Base-by-base conservation (phyloP, 352 stramenopile species). In the Phytopythium kandeliae region DNA sequence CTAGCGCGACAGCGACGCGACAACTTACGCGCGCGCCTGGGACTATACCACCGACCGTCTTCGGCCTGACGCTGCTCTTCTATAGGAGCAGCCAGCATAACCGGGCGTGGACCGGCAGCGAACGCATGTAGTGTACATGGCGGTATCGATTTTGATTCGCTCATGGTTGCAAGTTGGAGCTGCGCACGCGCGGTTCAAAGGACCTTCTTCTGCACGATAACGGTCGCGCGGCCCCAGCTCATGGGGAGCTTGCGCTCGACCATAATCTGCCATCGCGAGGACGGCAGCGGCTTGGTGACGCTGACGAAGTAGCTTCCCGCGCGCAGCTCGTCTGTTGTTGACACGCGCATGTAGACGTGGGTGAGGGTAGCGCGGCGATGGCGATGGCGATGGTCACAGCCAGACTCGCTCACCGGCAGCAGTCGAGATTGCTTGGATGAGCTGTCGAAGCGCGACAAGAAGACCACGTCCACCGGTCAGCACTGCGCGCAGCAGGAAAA, bases 181-280 rank as follows among this genome's bases (percentile, higher is more conserved):
- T 2, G 31, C 4, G 7, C 4, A 16, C 31, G 31, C 11, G 31
- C 31, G 4, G 31, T 35, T 55, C 57, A 86, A 30, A 82, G 67
- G 45, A 71, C 54, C 45, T 86, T 86, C 58, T 77, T 78, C 52
- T 86, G 75, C 30, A 86, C 51, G 49, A 85, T 78, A 35, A 86
- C 68, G 38, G 73, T 85, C 16, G 75, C 72, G 22, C 51, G 67
- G 5, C 72, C 75, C 75, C 75, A 86, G 47, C 75, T 86, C 75
- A 86, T 86, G 51, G 60, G 59, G 38, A 86, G 74, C 37, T 82
- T 84, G 25, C 71, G 72, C 55, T 86, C 75, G 16, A 69, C 60
- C 51, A 86, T 49, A n/a, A 58, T 67, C 60, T 83, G 73, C 75
- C 75, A 86, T 12, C 62, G 60, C 51, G 64, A 75, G 42, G 75